phyloP scores from a whole-genome alignment of 2,329 filamentous ascomycete species.

The Penicillium fuscoglaucum region DNA sequence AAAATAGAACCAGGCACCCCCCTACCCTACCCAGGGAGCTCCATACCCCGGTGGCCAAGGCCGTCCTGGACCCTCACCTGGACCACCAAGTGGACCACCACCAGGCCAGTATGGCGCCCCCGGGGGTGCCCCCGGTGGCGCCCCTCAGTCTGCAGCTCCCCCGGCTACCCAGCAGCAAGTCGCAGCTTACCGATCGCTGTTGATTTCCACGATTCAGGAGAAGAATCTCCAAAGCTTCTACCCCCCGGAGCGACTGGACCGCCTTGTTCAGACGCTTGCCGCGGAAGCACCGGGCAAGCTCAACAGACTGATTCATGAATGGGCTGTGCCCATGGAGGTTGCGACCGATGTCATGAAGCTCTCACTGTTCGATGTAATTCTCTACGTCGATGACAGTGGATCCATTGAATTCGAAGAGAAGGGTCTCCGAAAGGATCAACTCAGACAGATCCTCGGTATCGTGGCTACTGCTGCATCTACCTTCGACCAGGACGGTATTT shows the following conservation, averaged over 20 bases:
- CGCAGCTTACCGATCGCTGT: conserved; percentile 56
- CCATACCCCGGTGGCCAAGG: conserved; percentile 33
- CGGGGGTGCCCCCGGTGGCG: conserved; percentile 29
- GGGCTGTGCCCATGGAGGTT: conserved; percentile 60
- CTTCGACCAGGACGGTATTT: conserved; percentile 69
- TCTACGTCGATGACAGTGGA: conserved; percentile 68
- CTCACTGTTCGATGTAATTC: conserved; percentile 61
- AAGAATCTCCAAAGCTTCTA: conserved; percentile 61
- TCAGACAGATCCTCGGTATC: conserved; percentile 63
- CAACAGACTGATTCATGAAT: conserved; percentile 57
- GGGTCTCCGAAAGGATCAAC: conserved; percentile 65
- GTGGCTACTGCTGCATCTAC: conserved; percentile 65
- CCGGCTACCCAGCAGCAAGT: conserved; percentile 53
- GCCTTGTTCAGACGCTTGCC: conserved; percentile 34
- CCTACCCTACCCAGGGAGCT: conserved; percentile 33
- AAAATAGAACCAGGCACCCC: conserved; percentile 18
- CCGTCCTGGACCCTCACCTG: conserved; percentile 28
- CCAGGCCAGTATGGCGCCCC: conserved; percentile 32
- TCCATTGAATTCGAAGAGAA: conserved; percentile 69
- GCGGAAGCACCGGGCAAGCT: conserved; percentile 47
- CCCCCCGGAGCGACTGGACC: conserved; percentile 51
- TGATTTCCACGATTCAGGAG: conserved; percentile 59
- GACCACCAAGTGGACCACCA: conserved; percentile 27
- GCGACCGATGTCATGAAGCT: conserved; percentile 65
- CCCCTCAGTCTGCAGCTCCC: conserved; percentile 28